These are phyloP conservation scores for Chalciporus sphaerocephalus DNA, from an alignment of 768 basidiomycete species.

Conservation along the genomic window DNA sequence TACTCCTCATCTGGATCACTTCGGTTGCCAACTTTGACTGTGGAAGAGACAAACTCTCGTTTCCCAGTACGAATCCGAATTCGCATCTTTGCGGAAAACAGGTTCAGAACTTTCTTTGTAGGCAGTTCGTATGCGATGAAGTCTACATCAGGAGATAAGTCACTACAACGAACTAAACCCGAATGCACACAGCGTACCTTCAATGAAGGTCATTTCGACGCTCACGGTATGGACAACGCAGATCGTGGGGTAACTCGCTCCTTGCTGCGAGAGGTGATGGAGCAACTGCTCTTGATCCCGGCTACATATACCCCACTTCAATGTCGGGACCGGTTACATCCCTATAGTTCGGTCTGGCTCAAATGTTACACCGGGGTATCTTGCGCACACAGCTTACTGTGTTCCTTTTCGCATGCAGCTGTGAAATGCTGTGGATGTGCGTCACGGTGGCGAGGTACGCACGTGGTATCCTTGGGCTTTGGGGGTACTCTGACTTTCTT, in stretches of 20 bases:
- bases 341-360: not conserved
- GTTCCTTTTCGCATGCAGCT: too few species aligned
- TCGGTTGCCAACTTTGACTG: conserved; percentile 6
- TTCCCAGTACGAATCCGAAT: conserved; percentile 14
- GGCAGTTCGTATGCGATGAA: conserved; percentile 25
- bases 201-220: not conserved
- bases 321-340: not conserved
- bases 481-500: not conserved
- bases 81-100: conserved; percentile 22
- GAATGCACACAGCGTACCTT: not conserved
- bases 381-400: not conserved
- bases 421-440: not conserved
- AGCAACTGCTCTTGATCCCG: not conserved
- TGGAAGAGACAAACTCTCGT: conserved; percentile 15
- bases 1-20: not conserved
- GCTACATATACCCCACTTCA: not conserved
- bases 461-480: not conserved
- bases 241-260: not conserved
- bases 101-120: conserved; percentile 14
- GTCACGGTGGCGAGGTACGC: not conserved
- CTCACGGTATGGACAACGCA: not conserved
- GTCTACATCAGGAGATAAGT: conserved; percentile 2
- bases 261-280: not conserved
- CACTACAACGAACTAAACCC: not conserved
- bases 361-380: not conserved